Conservation (phyloP, 768 basidiomycete species). For the Terana coerulea region DNA sequence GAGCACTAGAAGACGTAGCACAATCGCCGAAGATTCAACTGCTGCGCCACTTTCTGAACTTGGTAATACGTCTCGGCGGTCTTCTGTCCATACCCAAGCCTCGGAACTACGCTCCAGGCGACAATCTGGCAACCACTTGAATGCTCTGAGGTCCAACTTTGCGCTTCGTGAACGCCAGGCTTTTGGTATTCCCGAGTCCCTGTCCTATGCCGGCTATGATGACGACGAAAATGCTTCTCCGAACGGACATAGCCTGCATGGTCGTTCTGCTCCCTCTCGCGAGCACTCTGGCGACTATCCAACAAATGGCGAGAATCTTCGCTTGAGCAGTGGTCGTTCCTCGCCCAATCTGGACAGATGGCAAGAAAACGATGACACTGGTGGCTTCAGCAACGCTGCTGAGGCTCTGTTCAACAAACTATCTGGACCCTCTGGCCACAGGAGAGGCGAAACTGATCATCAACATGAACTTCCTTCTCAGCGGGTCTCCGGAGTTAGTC, state of each 20-base stretch:
- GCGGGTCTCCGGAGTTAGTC: neutral
- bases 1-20: neutral
- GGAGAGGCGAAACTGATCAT: neutral
- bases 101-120: no score
- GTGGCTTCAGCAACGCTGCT: slow-evolving; percentile 41
- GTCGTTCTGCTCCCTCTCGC: no score
- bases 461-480: neutral
- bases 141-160: neutral
- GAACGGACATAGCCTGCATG: slow-evolving; percentile 45
- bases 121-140: no score
- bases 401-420: slow-evolving; percentile 44
- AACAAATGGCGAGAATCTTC: neutral
- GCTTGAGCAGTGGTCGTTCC: slow-evolving; percentile 20
- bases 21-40: neutral
- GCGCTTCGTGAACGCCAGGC: slow-evolving; percentile 21
- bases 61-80: neutral
- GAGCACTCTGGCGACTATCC: neutral
- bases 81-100: neutral
- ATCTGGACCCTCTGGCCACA: slow-evolving; percentile 16
- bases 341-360: slow-evolving; percentile 37
- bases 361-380: slow-evolving; percentile 31
- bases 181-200: slow-evolving; percentile 27
- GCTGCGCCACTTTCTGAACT: neutral
- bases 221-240: slow-evolving; percentile 14
- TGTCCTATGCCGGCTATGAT: slow-evolving; percentile 20